These are phyloP conservation scores for Penicillium desertorum DNA, from an alignment of 495 filamentous ascomycete species.

Conservation along the genomic window DNA sequence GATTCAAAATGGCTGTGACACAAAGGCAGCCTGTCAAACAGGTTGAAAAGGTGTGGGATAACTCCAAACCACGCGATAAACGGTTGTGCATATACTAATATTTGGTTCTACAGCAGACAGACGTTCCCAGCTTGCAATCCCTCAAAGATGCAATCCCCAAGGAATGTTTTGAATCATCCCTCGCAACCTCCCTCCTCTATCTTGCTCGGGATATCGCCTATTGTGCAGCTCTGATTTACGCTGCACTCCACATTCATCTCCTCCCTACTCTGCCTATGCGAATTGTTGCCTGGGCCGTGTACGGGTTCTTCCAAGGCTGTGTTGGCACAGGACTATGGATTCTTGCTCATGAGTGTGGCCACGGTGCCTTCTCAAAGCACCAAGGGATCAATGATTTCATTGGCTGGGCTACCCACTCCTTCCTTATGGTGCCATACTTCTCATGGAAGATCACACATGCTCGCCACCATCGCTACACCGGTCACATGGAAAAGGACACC, in stretches of 20 bases:
- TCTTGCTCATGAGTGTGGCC: slow-evolving; percentile 31
- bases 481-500: slow-evolving; percentile 58
- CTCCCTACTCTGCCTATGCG: slow-evolving; percentile 23
- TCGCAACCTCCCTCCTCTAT: slow-evolving; percentile 19
- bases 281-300: slow-evolving; percentile 22
- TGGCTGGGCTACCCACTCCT: slow-evolving; percentile 65
- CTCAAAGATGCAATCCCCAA: slow-evolving; percentile 23
- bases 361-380: slow-evolving; percentile 67
- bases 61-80: background rate
- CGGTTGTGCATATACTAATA: background rate
- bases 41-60: background rate
- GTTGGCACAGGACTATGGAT: slow-evolving; percentile 33
- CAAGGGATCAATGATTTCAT: slow-evolving; percentile 63
- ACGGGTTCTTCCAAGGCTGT: slow-evolving; percentile 29
- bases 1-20: slow-evolving; percentile 2
- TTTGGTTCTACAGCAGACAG: background rate
- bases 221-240: slow-evolving; percentile 23
- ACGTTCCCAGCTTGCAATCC: slow-evolving; percentile 5
- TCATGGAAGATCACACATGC: slow-evolving; percentile 75
- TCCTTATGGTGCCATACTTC: slow-evolving; percentile 69
- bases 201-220: slow-evolving; percentile 22
- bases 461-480: slow-evolving; percentile 67
- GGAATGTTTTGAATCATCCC: slow-evolving; percentile 31
- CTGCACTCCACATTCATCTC: slow-evolving; percentile 26
- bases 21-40: slow-evolving; percentile 10